A percentile compares a stretch with the other conserved stretches of the same genome.
Evolutionary conservation across 1,284 basidiomycete species (phyloP).

Genomic region (Ustilago bromivora): DNA sequence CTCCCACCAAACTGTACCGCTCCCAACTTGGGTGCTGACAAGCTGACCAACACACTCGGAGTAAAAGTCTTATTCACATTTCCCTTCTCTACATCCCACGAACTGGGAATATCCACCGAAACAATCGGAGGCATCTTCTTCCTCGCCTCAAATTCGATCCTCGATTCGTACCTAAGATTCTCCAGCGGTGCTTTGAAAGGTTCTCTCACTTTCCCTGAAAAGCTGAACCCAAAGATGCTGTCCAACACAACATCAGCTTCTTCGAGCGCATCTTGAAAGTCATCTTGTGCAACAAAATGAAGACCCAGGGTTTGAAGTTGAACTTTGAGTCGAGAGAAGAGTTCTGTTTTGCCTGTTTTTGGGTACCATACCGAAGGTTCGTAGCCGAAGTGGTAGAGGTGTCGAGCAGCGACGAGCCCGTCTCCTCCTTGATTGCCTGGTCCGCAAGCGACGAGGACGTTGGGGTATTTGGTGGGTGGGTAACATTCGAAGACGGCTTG

Average conservation of each 20-base stretch:
- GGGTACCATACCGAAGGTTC: slow-evolving; percentile 64
- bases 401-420: slow-evolving; percentile 93
- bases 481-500: slow-evolving; percentile 85
- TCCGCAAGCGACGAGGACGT: slow-evolving; percentile 91
- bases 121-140: slow-evolving; percentile 63
- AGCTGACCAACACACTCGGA: slow-evolving; percentile 85
- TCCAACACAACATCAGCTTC: slow-evolving; percentile 87
- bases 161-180: slow-evolving; percentile 72
- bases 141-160: slow-evolving; percentile 59
- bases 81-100: slow-evolving; percentile 91
- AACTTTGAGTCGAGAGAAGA: slow-evolving; percentile 77
- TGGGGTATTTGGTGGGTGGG: slow-evolving; percentile 76
- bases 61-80: slow-evolving; percentile 73
- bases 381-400: slow-evolving; percentile 74
- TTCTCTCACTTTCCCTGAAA: slow-evolving; percentile 79
- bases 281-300: slow-evolving; percentile 71
- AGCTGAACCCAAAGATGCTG: slow-evolving; percentile 97
- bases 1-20: slow-evolving; percentile 78
- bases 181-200: slow-evolving; percentile 85
- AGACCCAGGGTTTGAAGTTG: slow-evolving; percentile 92
- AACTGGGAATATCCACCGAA: slow-evolving; percentile 90
- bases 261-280: slow-evolving; percentile 73
- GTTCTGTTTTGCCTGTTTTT: slow-evolving; percentile 62
- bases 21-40: slow-evolving; percentile 95
- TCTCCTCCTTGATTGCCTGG: slow-evolving; percentile 90